Conservation (phyloP, 306 rosid species). For the Albizia julibrissin region DNA sequence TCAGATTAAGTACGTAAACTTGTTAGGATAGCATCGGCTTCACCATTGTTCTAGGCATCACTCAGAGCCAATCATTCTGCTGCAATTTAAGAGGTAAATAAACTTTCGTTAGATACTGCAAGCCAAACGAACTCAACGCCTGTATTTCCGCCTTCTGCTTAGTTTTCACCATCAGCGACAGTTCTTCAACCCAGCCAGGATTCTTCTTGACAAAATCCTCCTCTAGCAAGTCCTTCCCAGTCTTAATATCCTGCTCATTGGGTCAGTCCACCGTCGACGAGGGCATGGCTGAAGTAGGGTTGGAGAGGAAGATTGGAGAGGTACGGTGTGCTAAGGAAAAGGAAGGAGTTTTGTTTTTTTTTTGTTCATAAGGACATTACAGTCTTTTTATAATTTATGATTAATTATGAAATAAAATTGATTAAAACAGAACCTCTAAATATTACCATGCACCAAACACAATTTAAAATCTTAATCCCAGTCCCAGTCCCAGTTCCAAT, state of each 20-base stretch:
- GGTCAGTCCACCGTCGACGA: too few species aligned
- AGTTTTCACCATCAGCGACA: slow-evolving; percentile 88
- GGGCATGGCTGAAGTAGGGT: too few species aligned
- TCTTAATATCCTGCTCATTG: slow-evolving; percentile 96
- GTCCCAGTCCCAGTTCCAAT: too few species aligned
- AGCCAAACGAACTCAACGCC: slow-evolving; percentile 88
- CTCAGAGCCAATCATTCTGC: slow-evolving; percentile 84
- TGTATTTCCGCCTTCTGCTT: slow-evolving; percentile 98
- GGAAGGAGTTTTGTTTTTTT: too few species aligned
- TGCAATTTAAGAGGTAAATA: slow-evolving; percentile 88
- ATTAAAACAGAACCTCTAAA: too few species aligned
- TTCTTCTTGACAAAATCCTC: slow-evolving; percentile 96
- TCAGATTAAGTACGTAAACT: neutral
- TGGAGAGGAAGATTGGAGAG: too few species aligned
- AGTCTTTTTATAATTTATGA: too few species aligned
- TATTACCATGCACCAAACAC: too few species aligned
- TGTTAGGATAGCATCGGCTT: slow-evolving; percentile 7
- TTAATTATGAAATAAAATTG: too few species aligned
- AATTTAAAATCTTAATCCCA: too few species aligned
- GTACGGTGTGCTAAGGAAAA: too few species aligned
- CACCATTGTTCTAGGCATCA: neutral
- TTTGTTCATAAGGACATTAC: too few species aligned
- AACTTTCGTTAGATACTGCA: slow-evolving; percentile 86
- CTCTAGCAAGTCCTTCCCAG: slow-evolving; percentile 89
- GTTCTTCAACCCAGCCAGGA: slow-evolving; percentile 95